Evolutionary conservation across 768 basidiomycete species (phyloP).

Genomic region (Leucogyrophana mollusca): DNA sequence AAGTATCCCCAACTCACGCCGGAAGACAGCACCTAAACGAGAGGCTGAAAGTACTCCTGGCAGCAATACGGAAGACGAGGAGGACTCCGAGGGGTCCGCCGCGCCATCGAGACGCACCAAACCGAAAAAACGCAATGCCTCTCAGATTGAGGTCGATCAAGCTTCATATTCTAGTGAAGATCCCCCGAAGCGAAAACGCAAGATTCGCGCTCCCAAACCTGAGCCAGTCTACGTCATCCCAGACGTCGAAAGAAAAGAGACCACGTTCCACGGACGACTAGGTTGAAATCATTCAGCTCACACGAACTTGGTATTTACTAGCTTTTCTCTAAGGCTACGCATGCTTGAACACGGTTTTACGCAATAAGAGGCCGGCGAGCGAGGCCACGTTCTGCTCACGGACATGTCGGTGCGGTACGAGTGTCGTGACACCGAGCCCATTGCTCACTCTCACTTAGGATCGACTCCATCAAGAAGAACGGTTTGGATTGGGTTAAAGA

Average conservation of each 20-base stretch:
- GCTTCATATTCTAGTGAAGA: conserved; percentile 3
- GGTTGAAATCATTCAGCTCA: conserved; percentile 28
- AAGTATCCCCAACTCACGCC: conserved; percentile 17
- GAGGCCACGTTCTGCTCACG: conserved; percentile 75
- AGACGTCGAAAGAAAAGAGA: conserved; percentile 62
- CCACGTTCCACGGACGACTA: conserved; percentile 68
- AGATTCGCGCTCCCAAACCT: conserved; percentile 25
- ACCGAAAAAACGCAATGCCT: conserved; percentile 6
- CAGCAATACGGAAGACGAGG: neutral
- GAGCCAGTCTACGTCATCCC: conserved; percentile 62
- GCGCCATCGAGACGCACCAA: no score
- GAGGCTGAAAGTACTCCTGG: neutral
- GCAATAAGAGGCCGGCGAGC: conserved; percentile 63
- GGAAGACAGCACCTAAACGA: neutral
- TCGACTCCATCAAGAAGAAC: conserved; percentile 76
- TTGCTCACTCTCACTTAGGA: conserved; percentile 34
- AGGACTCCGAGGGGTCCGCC: neutral
- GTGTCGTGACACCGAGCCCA: no score
- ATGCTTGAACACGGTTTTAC: conserved; percentile 81
- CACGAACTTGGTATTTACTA: neutral
- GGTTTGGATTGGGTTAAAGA: conserved; percentile 83
- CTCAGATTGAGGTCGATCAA: conserved; percentile 12
- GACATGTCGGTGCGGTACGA: conserved; percentile 50
- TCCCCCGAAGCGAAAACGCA: conserved; percentile 25
- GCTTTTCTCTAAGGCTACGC: conserved; percentile 55